These are phyloP conservation scores for Suillus luteus DNA, from an alignment of 768 basidiomycete genomes.

Conservation along the genomic window DNA sequence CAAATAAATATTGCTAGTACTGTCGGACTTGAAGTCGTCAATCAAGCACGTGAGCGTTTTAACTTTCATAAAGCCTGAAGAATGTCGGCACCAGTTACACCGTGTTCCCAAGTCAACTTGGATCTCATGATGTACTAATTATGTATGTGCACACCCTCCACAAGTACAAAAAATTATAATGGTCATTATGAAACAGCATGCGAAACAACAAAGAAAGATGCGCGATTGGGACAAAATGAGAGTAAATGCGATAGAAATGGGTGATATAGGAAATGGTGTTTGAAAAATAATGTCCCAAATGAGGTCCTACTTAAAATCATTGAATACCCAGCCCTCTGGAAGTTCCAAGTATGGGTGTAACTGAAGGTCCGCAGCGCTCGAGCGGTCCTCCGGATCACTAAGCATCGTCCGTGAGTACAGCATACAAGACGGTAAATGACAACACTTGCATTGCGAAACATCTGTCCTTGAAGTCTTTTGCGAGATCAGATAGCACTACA, in stretches of 20 bases:
- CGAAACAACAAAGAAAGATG: slow-evolving; percentile 15
- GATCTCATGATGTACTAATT: slow-evolving; percentile 23
- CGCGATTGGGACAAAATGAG: slow-evolving; percentile 19
- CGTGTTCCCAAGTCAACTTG: slow-evolving; percentile 8
- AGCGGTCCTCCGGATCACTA: slow-evolving; percentile 84
- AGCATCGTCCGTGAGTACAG: slow-evolving; percentile 10
- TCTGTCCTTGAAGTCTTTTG: slow-evolving; percentile 81
- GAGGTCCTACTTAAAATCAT: slow-evolving; percentile 41
- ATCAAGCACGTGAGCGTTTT: too few species aligned
- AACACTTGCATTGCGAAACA: slow-evolving; percentile 85
- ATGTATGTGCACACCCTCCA: slow-evolving; percentile 22
- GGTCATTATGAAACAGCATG: slow-evolving; percentile 31
- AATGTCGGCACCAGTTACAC: background rate
- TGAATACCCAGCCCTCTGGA: slow-evolving; percentile 75
- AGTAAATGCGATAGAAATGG: slow-evolving; percentile 30
- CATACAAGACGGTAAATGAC: background rate
- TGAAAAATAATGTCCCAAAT: slow-evolving; percentile 20
- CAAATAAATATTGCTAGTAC: too few species aligned
- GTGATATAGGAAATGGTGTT: slow-evolving; percentile 22
- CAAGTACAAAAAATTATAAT: slow-evolving; percentile 36
- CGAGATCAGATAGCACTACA: slow-evolving; percentile 71
- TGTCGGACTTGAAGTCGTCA: too few species aligned
- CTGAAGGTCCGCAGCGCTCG: slow-evolving; percentile 75
- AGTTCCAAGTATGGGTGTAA: slow-evolving; percentile 78
- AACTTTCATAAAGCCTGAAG: background rate